Percentiles rank a stretch among this genome's conserved stretches.
phyloP scores from a whole-genome alignment of 1,284 basidiomycete species.

The Meira nashicola region DNA sequence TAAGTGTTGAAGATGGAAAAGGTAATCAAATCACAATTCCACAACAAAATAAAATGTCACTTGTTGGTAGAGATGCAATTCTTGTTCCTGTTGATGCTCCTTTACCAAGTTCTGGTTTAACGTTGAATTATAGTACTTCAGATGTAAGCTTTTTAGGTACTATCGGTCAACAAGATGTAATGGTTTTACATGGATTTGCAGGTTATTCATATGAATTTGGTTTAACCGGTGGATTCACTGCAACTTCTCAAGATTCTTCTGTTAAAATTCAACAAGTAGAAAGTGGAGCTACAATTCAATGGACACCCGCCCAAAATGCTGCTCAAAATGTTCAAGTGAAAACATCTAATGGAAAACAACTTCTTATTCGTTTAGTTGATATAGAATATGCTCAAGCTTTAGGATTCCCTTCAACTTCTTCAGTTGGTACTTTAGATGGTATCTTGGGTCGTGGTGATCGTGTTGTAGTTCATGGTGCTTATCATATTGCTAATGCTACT shows the following conservation, averaged over 20 bases:
- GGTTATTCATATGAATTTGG: slow-evolving; percentile 59
- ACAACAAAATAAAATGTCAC: not conserved
- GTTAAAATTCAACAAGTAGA: not conserved
- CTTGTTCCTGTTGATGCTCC: not conserved
- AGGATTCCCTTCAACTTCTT: not conserved
- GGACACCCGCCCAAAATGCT: not conserved
- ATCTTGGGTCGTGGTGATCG: slow-evolving; percentile 8
- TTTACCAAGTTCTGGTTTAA: slow-evolving; percentile 37
- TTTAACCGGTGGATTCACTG: slow-evolving; percentile 36
- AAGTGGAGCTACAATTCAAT: not conserved
- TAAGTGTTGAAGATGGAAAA: slow-evolving; percentile 4
- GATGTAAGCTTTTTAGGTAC: slow-evolving; percentile 58
- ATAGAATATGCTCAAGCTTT: not conserved
- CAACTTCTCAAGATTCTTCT: not conserved
- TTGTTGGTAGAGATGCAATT: slow-evolving; percentile 8
- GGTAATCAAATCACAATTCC: not conserved
- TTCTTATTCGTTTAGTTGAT: not conserved
- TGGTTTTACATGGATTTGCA: slow-evolving; percentile 58
- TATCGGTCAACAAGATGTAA: slow-evolving; percentile 58
- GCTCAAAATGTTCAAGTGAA: not conserved
- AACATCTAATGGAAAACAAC: not conserved
- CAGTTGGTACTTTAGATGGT: not conserved
- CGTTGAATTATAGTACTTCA: slow-evolving; percentile 58
- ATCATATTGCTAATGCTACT: slow-evolving; percentile 12
- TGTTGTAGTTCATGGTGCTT: slow-evolving; percentile 12